Base-by-base conservation (phyloP, 2,329 filamentous ascomycete genomes). In the Penicillium decumbens region DNA sequence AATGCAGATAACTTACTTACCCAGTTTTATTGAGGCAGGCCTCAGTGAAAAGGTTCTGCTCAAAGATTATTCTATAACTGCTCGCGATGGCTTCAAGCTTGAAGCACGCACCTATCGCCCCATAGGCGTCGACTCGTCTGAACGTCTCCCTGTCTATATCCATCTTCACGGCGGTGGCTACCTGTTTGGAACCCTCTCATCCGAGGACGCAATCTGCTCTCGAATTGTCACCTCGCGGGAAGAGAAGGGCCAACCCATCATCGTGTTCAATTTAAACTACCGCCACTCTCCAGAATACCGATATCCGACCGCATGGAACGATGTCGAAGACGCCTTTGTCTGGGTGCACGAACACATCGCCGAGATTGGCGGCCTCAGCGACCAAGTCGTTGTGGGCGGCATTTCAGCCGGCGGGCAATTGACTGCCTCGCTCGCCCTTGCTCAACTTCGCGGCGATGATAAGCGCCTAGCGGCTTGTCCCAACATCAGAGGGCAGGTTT, bases 131-230 rank as follows among this genome's bases (percentile, higher is more conserved):
- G 50, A 67, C 7, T 27, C 59, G 1, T 56, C 61, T 2, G 40
- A 65, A 32, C 53, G 37, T 9, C 66, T 81, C 0, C 79, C 80
- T 0, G 64, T 81, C 0, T 79, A 76, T 47, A 62, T 79, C 18
- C 75, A 79, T 53, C 63, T 80, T 1, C 80, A 81, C 53, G 80
- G 80, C 3, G 80, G 79, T 3, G 80, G 79, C 0, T 84, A 79
- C 49, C 55, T 81, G 7, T 77, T 79, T n/a, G 81, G 81, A 1
- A 78, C 75, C 0, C 58, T 83, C 2, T 55, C 62, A 1, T 75
- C 75, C 0, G 81, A 84, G 51, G 80, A 83, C 46, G 74, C 75
- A 0, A 69, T 67, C 1, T 83, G 80, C 53, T 64, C 75, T 0
- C 68, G 71, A 0, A 72, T 80, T 8, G 76, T 78, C 0, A 60